Conservation (phyloP, 768 basidiomycete species). For the Polyporus arcularius region DNA sequence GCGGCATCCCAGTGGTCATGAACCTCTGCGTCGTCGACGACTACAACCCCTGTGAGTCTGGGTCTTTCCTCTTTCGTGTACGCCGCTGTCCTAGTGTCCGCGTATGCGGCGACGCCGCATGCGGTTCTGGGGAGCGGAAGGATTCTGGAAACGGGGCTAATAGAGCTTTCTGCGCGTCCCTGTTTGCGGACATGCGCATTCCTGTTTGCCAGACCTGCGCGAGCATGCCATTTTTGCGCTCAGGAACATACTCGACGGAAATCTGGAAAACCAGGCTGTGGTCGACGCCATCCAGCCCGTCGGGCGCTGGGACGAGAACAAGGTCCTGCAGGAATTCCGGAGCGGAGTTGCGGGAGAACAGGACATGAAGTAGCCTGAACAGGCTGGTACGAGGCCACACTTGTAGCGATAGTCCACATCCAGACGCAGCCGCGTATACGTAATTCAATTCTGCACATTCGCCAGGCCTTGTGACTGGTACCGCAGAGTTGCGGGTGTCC, state of each 20-base stretch:
- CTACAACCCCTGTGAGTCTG: constrained; percentile 82
- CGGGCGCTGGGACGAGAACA: constrained; percentile 57
- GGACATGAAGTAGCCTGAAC: background rate
- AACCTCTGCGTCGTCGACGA: constrained; percentile 90
- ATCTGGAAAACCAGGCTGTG: constrained; percentile 77
- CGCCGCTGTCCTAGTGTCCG: background rate
- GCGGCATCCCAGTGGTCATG: constrained; percentile 81
- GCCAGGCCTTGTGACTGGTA: background rate
- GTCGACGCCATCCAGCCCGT: constrained; percentile 73
- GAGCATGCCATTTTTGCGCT: constrained; percentile 91
- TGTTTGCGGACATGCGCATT: background rate
- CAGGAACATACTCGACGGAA: constrained; percentile 73
- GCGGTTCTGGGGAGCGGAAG: background rate
- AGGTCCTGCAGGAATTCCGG: constrained; percentile 46
- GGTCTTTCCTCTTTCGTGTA: background rate
- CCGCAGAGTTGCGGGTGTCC: background rate
- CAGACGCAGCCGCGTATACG: background rate
- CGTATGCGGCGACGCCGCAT: background rate
- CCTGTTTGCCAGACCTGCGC: constrained; percentile 63
- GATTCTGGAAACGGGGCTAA: background rate
- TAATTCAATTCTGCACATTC: background rate
- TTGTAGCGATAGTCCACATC: background rate
- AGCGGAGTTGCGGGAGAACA: constrained; percentile 22
- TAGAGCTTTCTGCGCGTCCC: background rate
- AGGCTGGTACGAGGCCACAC: background rate